phyloP scores from a whole-genome alignment of 2,329 filamentous ascomycete species.

The Metarhizium album region DNA sequence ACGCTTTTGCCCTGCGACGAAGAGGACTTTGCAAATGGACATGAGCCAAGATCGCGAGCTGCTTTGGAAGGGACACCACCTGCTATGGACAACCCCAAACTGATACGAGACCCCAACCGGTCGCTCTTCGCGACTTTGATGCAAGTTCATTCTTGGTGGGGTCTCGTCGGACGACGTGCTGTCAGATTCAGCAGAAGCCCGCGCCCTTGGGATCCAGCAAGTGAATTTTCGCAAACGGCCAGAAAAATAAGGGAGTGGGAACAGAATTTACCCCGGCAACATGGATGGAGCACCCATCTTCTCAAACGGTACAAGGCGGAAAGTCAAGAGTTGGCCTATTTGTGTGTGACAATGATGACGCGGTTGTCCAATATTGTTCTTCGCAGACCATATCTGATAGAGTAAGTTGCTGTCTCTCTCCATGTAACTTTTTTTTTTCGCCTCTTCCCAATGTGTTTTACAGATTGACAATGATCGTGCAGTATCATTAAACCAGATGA shows the following conservation, averaged over 20 bases:
- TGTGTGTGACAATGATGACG: constrained; percentile 43
- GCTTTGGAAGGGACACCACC: constrained; percentile 43
- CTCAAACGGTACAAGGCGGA: constrained; percentile 35
- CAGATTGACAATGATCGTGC: neutral
- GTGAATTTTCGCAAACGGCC: constrained; percentile 36
- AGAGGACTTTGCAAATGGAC: constrained; percentile 36
- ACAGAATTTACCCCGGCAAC: constrained; percentile 31
- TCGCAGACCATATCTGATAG: constrained; percentile 40
- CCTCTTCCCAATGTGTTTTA: neutral
- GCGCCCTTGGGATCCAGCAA: constrained; percentile 35
- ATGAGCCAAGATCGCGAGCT: constrained; percentile 37
- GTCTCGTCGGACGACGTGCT: constrained; percentile 37
- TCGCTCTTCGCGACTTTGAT: constrained; percentile 46
- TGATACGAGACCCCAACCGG: constrained; percentile 31
- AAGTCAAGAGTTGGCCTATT: constrained; percentile 41
- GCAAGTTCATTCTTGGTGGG: constrained; percentile 45
- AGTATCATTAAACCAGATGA: constrained; percentile 34
- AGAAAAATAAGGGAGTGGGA: constrained; percentile 38
- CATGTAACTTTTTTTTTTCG: neutral
- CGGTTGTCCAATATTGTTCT: constrained; percentile 47
- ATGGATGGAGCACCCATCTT: constrained; percentile 33
- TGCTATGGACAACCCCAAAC: constrained; percentile 32
- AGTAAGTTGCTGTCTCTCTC: constrained; percentile 24
- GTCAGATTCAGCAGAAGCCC: constrained; percentile 31
- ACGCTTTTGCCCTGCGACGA: constrained; percentile 43